Conservation (phyloP, 768 basidiomycete genomes). For the Phaeotremella skinneri region DNA sequence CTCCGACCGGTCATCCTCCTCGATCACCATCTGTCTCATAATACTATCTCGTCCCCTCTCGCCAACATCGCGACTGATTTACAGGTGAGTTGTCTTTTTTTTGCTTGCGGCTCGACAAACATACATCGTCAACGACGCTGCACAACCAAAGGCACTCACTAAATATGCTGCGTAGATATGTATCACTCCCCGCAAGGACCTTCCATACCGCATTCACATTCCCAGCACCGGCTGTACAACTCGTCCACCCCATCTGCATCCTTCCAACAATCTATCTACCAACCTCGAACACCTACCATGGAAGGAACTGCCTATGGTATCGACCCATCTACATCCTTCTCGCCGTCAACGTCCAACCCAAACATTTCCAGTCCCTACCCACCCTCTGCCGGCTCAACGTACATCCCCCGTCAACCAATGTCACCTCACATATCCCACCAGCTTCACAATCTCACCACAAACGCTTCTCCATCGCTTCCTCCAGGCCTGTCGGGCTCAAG, state of each 20-base stretch:
- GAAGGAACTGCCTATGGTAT: constrained; percentile 17
- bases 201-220: background rate
- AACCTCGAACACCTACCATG: constrained; percentile 8
- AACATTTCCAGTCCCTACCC: constrained; percentile 30
- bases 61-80: constrained; percentile 1
- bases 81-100: background rate
- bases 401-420: constrained; percentile 4
- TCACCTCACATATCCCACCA: constrained; percentile 18
- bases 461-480: constrained; percentile 2
- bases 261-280: constrained; percentile 3
- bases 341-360: constrained; percentile 14
- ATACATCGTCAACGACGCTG: background rate
- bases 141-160: too few species aligned
- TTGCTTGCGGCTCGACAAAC: background rate
- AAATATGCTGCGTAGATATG: background rate
- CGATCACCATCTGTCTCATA: too few species aligned
- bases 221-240: constrained; percentile 18
- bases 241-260: constrained; percentile 11
- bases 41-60: too few species aligned
- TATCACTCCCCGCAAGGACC: constrained; percentile 3
- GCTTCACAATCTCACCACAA: background rate
- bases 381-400: constrained; percentile 8
- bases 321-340: constrained; percentile 16
- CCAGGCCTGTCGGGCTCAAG: background rate
- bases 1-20: background rate